Evolutionary conservation across 177 flowering plant species (phyloP), one percentile per base, ranked within the genome.

Genomic region (Vitis hybrid): DNA sequence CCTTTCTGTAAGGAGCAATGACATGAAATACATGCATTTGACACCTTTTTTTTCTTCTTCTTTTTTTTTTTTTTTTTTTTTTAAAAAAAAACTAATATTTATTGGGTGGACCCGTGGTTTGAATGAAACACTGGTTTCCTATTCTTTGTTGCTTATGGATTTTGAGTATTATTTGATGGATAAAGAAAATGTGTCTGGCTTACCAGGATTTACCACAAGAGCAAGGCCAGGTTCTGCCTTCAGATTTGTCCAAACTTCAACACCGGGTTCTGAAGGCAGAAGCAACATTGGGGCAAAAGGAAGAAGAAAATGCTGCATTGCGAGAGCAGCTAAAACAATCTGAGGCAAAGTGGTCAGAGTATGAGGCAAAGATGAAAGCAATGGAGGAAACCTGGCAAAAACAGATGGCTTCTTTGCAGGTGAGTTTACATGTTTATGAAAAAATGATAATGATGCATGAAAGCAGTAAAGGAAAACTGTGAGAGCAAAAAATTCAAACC

Each of bases 361-460:
- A 91, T 71, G 98, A 94, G 76, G 76, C 78, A 20, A 92, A 86
- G 82, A 94, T 91, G 92, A 91, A 86, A 76, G 74, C 87, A 69
- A 89, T 88, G 95, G 97, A 94, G 81, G 95, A 91, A 64, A 82
- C 68, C 65, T 92, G 97, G 97, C 89, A 89, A 79, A 87, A 83
- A 75, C 97, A 94, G 83, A 88, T 90, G 86, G 72, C 81, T 70
- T 86, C 97, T 56, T 76, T 91, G 75, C 97, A 92, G 81, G 97
- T 91, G 64, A 84, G 85, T 76, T 73, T 73, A n/a, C 51, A 56
- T 29, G 45, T 57, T 56, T 29, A 1, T 57, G 1, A n/a, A 63
- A 39, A 39, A 39, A 4, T 39, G 45, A 7, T 39, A 39, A 39
- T 39, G 45, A 39, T 39, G 45, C 45, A 39, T 39, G 8, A 39